Conservation (phyloP, 2,329 filamentous ascomycete genomes). For the Chrysosporium keratinophilum region DNA sequence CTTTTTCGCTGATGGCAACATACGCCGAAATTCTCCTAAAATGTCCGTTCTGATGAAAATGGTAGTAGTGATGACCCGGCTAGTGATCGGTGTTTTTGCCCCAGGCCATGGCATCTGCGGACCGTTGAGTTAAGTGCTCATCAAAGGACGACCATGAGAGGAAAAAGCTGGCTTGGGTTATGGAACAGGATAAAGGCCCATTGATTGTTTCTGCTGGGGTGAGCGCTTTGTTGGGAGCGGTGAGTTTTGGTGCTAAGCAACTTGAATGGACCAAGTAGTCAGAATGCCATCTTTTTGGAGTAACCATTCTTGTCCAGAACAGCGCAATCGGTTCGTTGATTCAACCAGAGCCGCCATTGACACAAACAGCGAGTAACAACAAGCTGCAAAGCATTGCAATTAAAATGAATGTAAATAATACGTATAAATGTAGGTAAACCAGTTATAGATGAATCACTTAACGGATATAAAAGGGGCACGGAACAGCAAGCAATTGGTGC, state of each 20-base stretch:
- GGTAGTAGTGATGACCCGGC: slow-evolving; percentile 30
- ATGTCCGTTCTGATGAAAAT: slow-evolving; percentile 25
- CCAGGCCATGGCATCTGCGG: slow-evolving; percentile 44
- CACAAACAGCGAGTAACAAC: neutral
- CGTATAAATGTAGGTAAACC: too few relatives aligned
- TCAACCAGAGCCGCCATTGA: too few relatives aligned
- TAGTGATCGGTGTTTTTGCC: slow-evolving; percentile 41
- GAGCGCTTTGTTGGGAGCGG: slow-evolving; percentile 23
- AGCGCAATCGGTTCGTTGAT: too few relatives aligned
- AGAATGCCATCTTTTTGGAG: too few relatives aligned
- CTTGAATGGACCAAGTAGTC: slow-evolving; percentile 6
- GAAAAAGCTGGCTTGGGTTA: slow-evolving; percentile 33
- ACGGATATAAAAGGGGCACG: too few relatives aligned
- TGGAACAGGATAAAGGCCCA: slow-evolving; percentile 35
- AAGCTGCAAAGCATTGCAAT: too few relatives aligned
- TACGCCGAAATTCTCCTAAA: slow-evolving; percentile 40
- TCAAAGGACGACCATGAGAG: slow-evolving; percentile 29
- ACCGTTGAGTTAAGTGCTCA: slow-evolving; percentile 41
- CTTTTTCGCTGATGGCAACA: slow-evolving; percentile 36
- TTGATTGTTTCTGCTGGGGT: slow-evolving; percentile 37
- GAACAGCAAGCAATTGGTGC: too few relatives aligned
- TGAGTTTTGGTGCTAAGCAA: slow-evolving; percentile 10
- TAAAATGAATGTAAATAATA: too few relatives aligned
- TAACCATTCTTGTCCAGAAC: too few relatives aligned
- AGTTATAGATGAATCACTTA: too few relatives aligned